phyloP scores from a whole-genome alignment of 2,329 filamentous ascomycete species.

The Penicillium sp. region DNA sequence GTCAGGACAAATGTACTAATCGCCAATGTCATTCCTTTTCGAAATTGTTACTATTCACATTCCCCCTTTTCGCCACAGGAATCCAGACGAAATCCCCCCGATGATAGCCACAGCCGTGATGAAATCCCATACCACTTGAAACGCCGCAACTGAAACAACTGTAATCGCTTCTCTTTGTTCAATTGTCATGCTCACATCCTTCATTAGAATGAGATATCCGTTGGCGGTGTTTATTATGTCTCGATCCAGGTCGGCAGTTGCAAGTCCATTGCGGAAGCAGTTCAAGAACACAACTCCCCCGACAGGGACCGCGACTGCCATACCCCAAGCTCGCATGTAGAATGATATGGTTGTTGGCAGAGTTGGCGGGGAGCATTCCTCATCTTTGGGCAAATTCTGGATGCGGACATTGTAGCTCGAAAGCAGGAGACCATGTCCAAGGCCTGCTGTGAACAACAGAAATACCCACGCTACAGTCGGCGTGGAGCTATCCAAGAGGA shows the following conservation, averaged over 20 bases:
- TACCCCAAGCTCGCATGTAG: slow-evolving; percentile 32
- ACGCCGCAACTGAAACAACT: slow-evolving; percentile 15
- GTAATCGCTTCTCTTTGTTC: slow-evolving; percentile 10
- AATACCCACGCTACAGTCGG: slow-evolving; percentile 30
- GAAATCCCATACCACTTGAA: slow-evolving; percentile 23
- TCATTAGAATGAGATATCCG: slow-evolving; percentile 13
- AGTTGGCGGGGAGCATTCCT: slow-evolving; percentile 30
- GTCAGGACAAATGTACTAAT: neutral
- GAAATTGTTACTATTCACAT: neutral
- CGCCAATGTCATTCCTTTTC: neutral
- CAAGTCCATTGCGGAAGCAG: slow-evolving; percentile 27
- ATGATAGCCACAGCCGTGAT: slow-evolving; percentile 22
- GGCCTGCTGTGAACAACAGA: slow-evolving; percentile 32
- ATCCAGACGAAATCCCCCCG: slow-evolving; percentile 17
- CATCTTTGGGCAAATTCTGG: slow-evolving; percentile 34
- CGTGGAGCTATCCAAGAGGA: slow-evolving; percentile 31
- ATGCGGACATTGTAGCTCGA: slow-evolving; percentile 35
- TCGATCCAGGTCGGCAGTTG: slow-evolving; percentile 4
- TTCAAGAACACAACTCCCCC: slow-evolving; percentile 38
- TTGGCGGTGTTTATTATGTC: slow-evolving; percentile 12
- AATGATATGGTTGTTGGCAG: slow-evolving; percentile 13
- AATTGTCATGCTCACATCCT: slow-evolving; percentile 12
- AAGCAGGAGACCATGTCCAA: slow-evolving; percentile 39
- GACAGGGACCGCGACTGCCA: slow-evolving; percentile 39
- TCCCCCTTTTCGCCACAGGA: slow-evolving; percentile 12